phyloP scores from a whole-genome alignment of 2,329 filamentous ascomycete species.

The Colletotrichum sp. region DNA sequence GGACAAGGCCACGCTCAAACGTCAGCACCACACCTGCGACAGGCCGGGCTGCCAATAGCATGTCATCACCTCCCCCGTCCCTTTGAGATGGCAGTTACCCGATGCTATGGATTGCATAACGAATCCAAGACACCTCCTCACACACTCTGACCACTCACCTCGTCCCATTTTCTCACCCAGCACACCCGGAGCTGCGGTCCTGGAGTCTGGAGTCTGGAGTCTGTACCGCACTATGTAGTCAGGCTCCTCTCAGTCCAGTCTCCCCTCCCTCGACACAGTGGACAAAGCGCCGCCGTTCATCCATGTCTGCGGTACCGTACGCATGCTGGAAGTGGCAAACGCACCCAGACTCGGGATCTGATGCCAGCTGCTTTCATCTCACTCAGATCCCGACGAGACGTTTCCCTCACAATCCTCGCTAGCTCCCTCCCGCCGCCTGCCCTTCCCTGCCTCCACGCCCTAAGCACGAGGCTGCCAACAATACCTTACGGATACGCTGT shows the following conservation, averaged over 20 bases:
- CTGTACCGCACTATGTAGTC: neutral
- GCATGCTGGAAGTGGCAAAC: conserved; percentile 5
- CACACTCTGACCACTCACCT: conserved; percentile 10
- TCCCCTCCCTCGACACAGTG: neutral
- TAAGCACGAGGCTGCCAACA: neutral
- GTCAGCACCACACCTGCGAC: conserved; percentile 1
- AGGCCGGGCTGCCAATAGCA: neutral
- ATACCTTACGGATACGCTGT: neutral
- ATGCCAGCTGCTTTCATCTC: neutral
- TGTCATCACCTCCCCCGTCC: neutral
- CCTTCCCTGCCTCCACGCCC: neutral
- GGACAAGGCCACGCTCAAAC: neutral
- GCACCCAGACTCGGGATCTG: neutral
- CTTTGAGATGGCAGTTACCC: conserved; percentile 21
- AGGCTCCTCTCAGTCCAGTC: neutral
- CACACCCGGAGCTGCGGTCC: conserved; percentile 20
- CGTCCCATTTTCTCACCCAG: conserved; percentile 17
- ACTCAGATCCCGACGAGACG: neutral
- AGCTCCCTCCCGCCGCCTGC: neutral
- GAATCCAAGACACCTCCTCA: neutral
- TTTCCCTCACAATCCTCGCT: neutral
- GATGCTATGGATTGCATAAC: conserved; percentile 17
- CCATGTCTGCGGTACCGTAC: conserved; percentile 10
- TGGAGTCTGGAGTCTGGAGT: neutral
- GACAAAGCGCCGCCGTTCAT: conserved; percentile 10